These are phyloP conservation scores for Trichosanthes truncata DNA, from an alignment of 306 rosid species.

Conservation along the genomic window DNA sequence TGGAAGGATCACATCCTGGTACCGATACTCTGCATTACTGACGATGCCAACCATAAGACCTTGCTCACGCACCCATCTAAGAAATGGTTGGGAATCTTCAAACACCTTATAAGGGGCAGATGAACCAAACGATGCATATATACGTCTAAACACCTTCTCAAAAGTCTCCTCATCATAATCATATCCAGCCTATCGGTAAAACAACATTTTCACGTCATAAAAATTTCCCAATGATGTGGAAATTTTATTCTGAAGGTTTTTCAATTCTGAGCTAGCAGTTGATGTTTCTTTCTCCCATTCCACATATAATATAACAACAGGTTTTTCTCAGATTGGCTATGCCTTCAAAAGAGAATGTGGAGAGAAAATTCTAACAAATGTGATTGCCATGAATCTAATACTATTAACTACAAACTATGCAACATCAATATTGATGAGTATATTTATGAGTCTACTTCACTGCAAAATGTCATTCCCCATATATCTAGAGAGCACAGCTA, in stretches of 20 bases:
- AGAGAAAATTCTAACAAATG: not conserved
- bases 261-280: not conserved
- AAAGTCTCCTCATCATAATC: conserved; percentile 92
- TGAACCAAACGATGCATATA: conserved; percentile 85
- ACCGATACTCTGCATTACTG: conserved; percentile 87
- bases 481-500: not conserved
- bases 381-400: not conserved
- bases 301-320: not conserved
- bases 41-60: conserved; percentile 78
- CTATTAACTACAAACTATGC: not conserved
- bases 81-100: conserved; percentile 82
- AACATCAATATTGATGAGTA: not conserved
- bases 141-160: conserved; percentile 87
- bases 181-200: conserved; percentile 77
- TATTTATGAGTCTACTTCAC: not conserved
- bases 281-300: not conserved
- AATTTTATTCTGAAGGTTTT: not conserved
- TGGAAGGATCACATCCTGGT: conserved; percentile 85
- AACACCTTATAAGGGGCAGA: conserved; percentile 80
- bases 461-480: not conserved
- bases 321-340: not conserved
- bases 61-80: conserved; percentile 67
- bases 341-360: not conserved
- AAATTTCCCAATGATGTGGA: not conserved
- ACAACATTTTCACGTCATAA: conserved; percentile 14